A percentile compares a stretch with the other conserved stretches of the same genome.
phyloP scores from a whole-genome alignment of 2,329 filamentous ascomycete species.

The Colletotrichum euphorbiae region DNA sequence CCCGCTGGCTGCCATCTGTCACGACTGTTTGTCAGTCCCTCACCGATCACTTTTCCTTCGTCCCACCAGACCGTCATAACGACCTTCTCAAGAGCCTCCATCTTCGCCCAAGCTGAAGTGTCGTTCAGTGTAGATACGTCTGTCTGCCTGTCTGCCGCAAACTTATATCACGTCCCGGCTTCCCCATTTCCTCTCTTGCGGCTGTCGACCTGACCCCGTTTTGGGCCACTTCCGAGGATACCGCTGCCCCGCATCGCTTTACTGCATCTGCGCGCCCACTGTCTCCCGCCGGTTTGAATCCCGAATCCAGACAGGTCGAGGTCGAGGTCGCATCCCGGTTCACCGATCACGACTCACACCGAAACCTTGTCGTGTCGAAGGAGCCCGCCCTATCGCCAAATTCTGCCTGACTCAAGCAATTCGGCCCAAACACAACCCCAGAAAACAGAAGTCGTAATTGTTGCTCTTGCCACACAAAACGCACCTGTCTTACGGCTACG shows the following conservation, averaged over 20 bases:
- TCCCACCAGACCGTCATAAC: conserved; percentile 18
- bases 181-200: background rate
- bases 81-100: no score
- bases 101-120: background rate
- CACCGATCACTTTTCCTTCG: background rate
- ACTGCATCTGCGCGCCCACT: conserved; percentile 21
- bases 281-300: background rate
- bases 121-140: no score
- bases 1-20: conserved; percentile 26
- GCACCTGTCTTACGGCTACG: conserved; percentile 18
- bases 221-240: conserved; percentile 16
- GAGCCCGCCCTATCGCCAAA: background rate
- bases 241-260: conserved; percentile 30
- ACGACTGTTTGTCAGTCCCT: conserved; percentile 4
- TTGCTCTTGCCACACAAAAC: background rate
- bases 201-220: background rate
- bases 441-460: conserved; percentile 8
- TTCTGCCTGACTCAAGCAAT: conserved; percentile 31
- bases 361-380: conserved; percentile 32
- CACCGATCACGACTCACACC: conserved; percentile 27
- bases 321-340: conserved; percentile 12
- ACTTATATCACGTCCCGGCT: background rate
- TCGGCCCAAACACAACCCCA: background rate
- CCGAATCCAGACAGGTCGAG: background rate
- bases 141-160: no score